Evolutionary conservation across 1,284 basidiomycete species (phyloP), one percentile per base, ranked within the genome.

Genomic region (Afroboletus lepidellus): DNA sequence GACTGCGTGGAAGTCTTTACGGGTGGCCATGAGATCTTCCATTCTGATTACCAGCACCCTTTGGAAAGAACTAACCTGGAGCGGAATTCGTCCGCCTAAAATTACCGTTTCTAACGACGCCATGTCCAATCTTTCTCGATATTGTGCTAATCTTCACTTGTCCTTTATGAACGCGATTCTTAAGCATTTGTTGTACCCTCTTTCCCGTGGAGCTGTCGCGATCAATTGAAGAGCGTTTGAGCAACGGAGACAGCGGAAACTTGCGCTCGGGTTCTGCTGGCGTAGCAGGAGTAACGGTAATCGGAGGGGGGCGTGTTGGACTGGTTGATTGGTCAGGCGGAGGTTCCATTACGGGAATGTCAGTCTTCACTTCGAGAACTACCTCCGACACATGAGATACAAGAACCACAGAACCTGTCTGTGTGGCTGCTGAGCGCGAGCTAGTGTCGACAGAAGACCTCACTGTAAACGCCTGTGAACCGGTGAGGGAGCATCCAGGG

Each of bases 141-240:
- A 90, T 87, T 18, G 85, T 87, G 38, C 82, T 83, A 30, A 92
- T 86, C 46, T 84, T 78, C 11, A 75, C 83, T 51, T 85, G 83
- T 13, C 84, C 80, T 62, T 88, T 85, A 60, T 89, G 81, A 25
- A 90, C 85, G 16, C 81, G 77, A 54, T 79, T 78, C 69, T 86
- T 89, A 52, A 90, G 72, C 72, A 85, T 85, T 62, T 84, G 80
- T 58, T 86, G 83, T 50, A 90, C 74, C 61, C 86, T 87, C 69
- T 85, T 88, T 27, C 82, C 80, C 53, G 77, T 77, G 20, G 75
- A 78, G 3, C 70, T 67, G 51, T 78, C 75, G 15, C 66, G 63
- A 46, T 77, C 77, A 38, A 64, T 64, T 2, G 75, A 76, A 52
- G 59, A 48, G 20, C 60, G 65, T 37, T 59, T 66, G 27, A 41